Evolutionary conservation across 2,329 filamentous ascomycete species (phyloP).

Genomic region (Thielaviopsis populi): DNA sequence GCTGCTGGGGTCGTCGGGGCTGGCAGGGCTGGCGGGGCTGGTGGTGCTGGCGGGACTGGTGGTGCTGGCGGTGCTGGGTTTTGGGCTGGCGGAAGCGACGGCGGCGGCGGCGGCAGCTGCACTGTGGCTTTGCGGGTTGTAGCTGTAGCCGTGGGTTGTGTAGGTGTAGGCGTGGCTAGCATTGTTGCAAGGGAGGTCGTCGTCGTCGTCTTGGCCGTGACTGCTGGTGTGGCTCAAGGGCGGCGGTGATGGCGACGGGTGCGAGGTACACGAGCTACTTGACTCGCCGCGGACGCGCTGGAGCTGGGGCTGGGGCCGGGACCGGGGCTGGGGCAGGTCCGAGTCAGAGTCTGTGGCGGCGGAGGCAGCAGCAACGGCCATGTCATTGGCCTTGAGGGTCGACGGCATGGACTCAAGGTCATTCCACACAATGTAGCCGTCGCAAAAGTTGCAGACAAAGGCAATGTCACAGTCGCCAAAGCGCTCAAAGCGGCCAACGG

Average conservation of each 20-base stretch:
- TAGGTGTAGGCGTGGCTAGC: not conserved
- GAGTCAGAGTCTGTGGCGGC: not conserved
- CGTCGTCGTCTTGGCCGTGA: not conserved
- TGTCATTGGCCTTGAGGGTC: constrained; percentile 17
- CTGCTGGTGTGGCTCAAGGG: constrained; percentile 13
- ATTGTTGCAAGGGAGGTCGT: not conserved
- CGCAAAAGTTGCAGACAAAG: constrained; percentile 47
- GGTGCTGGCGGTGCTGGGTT: constrained; percentile 16
- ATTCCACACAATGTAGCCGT: constrained; percentile 44
- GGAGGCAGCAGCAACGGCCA: not conserved
- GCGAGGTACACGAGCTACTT: not conserved
- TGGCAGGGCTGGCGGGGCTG: constrained; percentile 18
- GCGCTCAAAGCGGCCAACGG: constrained; percentile 40
- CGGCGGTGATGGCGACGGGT: constrained; percentile 15
- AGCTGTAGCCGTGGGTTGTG: not conserved
- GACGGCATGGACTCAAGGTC: constrained; percentile 40
- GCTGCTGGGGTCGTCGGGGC: constrained; percentile 21
- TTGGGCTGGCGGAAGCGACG: not conserved
- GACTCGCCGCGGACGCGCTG: not conserved
- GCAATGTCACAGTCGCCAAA: constrained; percentile 39
- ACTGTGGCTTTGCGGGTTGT: constrained; percentile 4
- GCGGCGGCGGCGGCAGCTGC: too few species aligned
- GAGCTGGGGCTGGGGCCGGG: too few species aligned
- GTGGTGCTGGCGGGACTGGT: constrained; percentile 16
- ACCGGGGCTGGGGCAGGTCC: constrained; percentile 6